Base-by-base conservation (phyloP, 345 rosid species). In the Salix dunnii region DNA sequence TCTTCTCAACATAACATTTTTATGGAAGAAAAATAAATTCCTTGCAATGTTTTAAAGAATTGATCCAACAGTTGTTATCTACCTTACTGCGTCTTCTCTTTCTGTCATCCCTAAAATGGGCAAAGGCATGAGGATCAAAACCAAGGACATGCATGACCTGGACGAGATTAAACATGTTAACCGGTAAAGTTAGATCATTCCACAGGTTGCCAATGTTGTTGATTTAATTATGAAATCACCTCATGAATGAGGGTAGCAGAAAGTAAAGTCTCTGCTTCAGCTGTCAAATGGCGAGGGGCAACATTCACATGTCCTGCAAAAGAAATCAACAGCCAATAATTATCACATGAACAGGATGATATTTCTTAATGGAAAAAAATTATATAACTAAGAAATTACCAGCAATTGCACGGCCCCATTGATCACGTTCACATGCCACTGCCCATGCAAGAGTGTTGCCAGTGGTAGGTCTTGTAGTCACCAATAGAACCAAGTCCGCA, bases 361-460 rank as follows among this genome's bases (percentile, higher is more conserved):
- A 70, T 13, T 27, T 62, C 36, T 21, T 66, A 16, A 36, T n/a
- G 53, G 8, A 11, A 36, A 30, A 58, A 62, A 53, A 66, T 71
- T 25, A 43, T 42, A 21, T 27, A 35, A 78, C 31, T 16, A 67
- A 72, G 11, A 64, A 69, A 6, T 67, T 87, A 91, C 99, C 99
- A 84, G 99, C 99, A 78, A 96, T 88, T 62, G 99, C 99, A 74
- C 99, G 97, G 61, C 99, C 99, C 99, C 99, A 96, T 58, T 96
- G 99, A 84, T 96, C 98, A 48, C 99, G 95, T 75, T 96, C 99
- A 74, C 99, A 96, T 74, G 98, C 99, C 79, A 96, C 99, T 28
- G 99, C 99, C 99, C 99, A 96, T 48, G 99, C 99, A 79, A 96
- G 90, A 61, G 99, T 96, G 87, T 96, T 96, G 71, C 99, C 98